These are phyloP conservation scores for Pneumocystis carinii DNA, from an alignment of 1,139 yeast genomes.

Conservation along the genomic window DNA sequence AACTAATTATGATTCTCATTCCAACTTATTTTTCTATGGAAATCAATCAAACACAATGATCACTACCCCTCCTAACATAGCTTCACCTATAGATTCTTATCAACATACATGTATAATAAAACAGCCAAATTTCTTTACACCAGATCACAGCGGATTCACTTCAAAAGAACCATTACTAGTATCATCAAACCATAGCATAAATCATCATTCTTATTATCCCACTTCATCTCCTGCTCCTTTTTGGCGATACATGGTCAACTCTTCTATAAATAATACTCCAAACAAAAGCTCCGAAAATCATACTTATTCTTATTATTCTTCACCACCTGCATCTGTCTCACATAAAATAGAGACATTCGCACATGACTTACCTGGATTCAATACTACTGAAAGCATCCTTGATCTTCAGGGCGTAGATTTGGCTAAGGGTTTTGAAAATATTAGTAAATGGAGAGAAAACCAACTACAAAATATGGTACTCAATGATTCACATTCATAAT, in stretches of 20 bases:
- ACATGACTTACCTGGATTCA: neutral
- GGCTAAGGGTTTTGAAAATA: constrained; percentile 10
- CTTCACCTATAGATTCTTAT: neutral
- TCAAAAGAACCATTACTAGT: constrained; percentile 4
- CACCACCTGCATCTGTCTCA: neutral
- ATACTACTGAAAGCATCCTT: constrained; percentile 3
- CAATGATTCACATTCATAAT: neutral
- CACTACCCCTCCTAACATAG: neutral
- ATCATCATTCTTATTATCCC: constrained; percentile 5
- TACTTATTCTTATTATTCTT: neutral
- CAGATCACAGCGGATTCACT: constrained; percentile 3
- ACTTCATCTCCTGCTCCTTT: constrained; percentile 29
- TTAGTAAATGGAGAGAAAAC: constrained; percentile 10
- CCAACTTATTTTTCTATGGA: neutral
- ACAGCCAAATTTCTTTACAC: neutral
- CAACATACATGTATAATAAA: neutral
- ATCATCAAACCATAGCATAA: neutral
- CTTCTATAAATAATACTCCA: neutral
- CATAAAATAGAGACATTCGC: constrained; percentile 3
- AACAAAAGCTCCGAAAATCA: neutral
- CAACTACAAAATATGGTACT: neutral
- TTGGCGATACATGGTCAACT: constrained; percentile 26
- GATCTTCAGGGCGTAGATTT: constrained; percentile 11
- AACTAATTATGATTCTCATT: neutral
- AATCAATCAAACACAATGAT: neutral